These are phyloP conservation scores for Aureobasidium sp. DNA, from an alignment of 2,329 filamentous ascomycete genomes.

Conservation along the genomic window DNA sequence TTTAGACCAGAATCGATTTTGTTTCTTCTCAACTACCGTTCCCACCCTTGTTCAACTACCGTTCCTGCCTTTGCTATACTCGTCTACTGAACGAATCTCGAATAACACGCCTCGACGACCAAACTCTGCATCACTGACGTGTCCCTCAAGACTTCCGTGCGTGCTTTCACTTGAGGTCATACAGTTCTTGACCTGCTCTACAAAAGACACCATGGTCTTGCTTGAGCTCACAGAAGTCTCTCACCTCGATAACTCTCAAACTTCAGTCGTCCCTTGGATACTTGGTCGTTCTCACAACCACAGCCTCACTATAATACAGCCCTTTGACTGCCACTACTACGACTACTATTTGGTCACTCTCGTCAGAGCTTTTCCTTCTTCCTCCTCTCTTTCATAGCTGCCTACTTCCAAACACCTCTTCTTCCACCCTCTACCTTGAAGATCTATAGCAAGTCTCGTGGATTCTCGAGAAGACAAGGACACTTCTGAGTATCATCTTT, in stretches of 20 bases:
- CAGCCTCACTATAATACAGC: neutral
- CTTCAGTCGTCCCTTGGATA: neutral
- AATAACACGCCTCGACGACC: neutral
- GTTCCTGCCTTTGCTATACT: too few relatives aligned
- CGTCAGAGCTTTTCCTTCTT: too few relatives aligned
- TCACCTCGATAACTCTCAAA: neutral
- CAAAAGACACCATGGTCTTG: neutral
- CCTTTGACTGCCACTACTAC: neutral
- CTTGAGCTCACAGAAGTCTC: neutral
- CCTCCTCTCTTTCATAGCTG: neutral
- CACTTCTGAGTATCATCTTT: neutral
- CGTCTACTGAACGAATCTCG: neutral
- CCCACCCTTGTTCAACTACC: neutral
- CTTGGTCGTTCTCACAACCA: neutral
- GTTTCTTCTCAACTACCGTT: neutral
- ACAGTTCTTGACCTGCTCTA: neutral
- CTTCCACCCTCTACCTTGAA: neutral
- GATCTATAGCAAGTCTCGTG: neutral
- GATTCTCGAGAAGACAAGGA: neutral
- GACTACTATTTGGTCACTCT: neutral
- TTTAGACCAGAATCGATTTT: constrained; percentile 11
- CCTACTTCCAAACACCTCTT: neutral
- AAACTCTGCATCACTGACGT: neutral
- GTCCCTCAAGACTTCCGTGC: too few relatives aligned
- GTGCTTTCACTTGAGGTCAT: neutral